Evolutionary conservation across 2,329 filamentous ascomycete genomes (phyloP), one percentile per base, ranked within the genome.

Genomic region (Stagonosporopsis cucurbitacearum): DNA sequence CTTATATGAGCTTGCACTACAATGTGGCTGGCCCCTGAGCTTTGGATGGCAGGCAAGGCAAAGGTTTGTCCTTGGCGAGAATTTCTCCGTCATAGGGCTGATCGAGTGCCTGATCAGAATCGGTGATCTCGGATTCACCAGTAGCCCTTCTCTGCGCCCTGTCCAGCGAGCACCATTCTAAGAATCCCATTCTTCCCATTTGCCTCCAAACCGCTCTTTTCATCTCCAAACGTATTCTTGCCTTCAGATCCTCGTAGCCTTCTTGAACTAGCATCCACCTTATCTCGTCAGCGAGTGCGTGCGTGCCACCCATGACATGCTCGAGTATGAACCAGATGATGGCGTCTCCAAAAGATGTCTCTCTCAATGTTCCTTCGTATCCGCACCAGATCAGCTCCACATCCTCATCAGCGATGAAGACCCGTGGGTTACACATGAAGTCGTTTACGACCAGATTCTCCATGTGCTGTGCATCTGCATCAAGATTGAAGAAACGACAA

Each of bases 381-480:
- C 26, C 32, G 17, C 44, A 45, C 47, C 57, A 59, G 39, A 59
- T 48, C 4, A 52, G 32, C 19, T 44, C 43, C 3, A 59, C 28
- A 39, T 39, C 36, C 12, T 43, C 42, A 4, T 42, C 37, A 2
- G 37, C 43, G 4, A 52, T 33, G 28, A 50, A 50, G 30, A 50
- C 26, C 6, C 23, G 28, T 7, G 47, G 30, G 28, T 17, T 43
- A 1, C 37, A 37, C 35, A 47, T 36, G 25, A 46, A 44, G 3
- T 46, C 33, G 6, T 42, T 11, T 2, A 45, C 25, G 1, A 52
- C 28, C 4, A 52, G 28, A 1, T 30, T 12, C 32, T 49, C 37
- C 4, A 59, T 40, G 4, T 53, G 57, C 11, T 36, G 8, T 6
- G 57, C 51, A 20, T 56, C 48, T 1, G 33, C 39, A n/a, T 42